Conservation (phyloP, 148 eudicot species). For the Gaultheria prostrata region DNA sequence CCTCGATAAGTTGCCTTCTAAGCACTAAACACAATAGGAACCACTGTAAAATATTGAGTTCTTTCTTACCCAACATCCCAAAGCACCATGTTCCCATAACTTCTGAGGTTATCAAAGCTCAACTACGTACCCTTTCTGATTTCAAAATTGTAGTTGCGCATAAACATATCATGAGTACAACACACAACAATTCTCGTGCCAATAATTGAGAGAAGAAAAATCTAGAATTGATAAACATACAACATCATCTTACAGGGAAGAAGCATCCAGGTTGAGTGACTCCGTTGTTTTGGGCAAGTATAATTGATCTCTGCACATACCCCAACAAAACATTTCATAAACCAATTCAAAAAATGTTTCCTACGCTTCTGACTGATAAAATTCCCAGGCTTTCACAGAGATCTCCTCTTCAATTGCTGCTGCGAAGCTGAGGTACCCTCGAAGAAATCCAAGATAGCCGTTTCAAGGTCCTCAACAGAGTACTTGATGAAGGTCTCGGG, state of each 20-base stretch:
- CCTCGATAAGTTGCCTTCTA: background rate
- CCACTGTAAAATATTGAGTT: background rate
- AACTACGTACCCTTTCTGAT: conserved; percentile 2
- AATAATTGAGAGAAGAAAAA: conserved; percentile 45
- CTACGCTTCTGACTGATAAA: conserved; percentile 35
- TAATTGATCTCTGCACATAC: background rate
- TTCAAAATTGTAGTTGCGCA: conserved; percentile 2
- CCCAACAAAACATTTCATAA: conserved; percentile 26
- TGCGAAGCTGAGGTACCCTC: conserved; percentile 59
- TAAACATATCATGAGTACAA: conserved; percentile 22
- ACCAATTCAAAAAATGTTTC: conserved; percentile 50
- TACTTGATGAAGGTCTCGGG: conserved; percentile 76
- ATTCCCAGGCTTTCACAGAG: conserved; percentile 33
- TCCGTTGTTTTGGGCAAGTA: conserved; percentile 17
- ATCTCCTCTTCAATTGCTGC: conserved; percentile 72
- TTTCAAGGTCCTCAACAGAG: conserved; percentile 76
- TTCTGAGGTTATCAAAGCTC: conserved; percentile 14
- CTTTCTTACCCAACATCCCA: conserved; percentile 6
- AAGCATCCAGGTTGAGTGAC: conserved; percentile 35
- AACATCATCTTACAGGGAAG: conserved; percentile 55
- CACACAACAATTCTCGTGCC: conserved; percentile 45
- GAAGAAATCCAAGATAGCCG: conserved; percentile 70
- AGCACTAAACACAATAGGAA: background rate
- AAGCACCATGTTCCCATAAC: background rate
- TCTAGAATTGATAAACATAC: conserved; percentile 37